These are phyloP conservation scores for Phoma sp. DNA, from an alignment of 2,329 filamentous ascomycete genomes.

Conservation along the genomic window DNA sequence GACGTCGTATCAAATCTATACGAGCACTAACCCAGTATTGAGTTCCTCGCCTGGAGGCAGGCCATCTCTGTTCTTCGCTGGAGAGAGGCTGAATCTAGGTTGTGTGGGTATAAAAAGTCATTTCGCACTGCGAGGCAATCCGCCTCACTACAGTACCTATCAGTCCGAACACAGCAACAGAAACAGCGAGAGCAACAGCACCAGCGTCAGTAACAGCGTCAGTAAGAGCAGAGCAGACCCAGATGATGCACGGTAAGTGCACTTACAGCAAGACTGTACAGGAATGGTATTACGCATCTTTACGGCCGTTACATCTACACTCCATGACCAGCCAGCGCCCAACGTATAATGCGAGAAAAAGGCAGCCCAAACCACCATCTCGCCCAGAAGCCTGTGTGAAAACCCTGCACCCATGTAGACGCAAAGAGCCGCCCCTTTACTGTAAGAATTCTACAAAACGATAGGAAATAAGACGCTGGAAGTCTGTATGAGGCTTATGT, in stretches of 20 bases:
- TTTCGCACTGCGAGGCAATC: too few relatives aligned
- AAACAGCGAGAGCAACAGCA: too few relatives aligned
- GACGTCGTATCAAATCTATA: too few relatives aligned
- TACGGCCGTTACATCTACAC: not conserved
- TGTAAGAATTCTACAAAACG: slow-evolving; percentile 1
- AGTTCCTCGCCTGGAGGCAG: too few relatives aligned
- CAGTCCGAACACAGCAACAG: too few relatives aligned
- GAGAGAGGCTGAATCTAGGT: too few relatives aligned
- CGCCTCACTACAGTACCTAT: too few relatives aligned
- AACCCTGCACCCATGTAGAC: not conserved
- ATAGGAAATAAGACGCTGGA: slow-evolving; percentile 4
- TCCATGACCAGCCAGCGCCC: not conserved
- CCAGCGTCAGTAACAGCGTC: too few relatives aligned
- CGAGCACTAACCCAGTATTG: too few relatives aligned
- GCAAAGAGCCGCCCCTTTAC: not conserved
- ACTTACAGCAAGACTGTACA: not conserved
- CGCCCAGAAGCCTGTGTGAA: not conserved
- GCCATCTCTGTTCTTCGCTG: too few relatives aligned
- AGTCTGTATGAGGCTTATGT: not conserved
- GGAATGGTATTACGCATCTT: not conserved
- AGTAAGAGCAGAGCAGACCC: too few relatives aligned
- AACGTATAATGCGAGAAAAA: not conserved
- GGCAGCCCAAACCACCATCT: not conserved
- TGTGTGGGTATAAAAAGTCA: too few relatives aligned
- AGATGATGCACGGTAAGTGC: not conserved